Conservation (phyloP, 345 rosid genomes). For the Rhizophora mangle region DNA sequence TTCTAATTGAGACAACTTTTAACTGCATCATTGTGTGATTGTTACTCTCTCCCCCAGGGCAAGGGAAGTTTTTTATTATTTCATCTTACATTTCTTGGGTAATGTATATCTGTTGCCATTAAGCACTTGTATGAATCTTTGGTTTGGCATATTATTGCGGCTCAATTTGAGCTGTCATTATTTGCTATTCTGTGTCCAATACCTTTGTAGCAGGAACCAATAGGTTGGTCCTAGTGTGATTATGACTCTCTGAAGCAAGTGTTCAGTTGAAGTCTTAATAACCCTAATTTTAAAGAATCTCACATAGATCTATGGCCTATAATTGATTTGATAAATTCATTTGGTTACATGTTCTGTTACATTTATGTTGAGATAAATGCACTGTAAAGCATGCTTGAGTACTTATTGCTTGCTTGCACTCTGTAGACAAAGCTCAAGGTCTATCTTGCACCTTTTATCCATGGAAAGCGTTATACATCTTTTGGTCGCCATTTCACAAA, state of each 20-base stretch:
- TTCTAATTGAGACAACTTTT: neutral
- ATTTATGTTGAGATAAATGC: too few species aligned
- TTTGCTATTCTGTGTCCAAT: too few species aligned
- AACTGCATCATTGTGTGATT: neutral
- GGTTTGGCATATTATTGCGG: neutral
- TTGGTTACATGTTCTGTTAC: too few species aligned
- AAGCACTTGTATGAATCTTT: neutral
- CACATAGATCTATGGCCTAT: too few species aligned
- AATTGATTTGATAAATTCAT: too few species aligned
- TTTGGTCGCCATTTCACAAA: conserved; percentile 96
- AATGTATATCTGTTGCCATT: neutral
- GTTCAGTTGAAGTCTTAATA: too few species aligned
- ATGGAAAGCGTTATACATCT: conserved; percentile 81
- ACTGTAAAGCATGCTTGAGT: neutral
- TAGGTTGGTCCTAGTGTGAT: too few species aligned
- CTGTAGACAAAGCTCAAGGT: conserved; percentile 68
- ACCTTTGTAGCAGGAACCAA: too few species aligned
- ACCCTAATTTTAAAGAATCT: too few species aligned
- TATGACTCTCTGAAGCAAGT: too few species aligned
- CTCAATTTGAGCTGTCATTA: neutral
- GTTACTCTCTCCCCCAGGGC: neutral
- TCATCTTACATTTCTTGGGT: neutral
- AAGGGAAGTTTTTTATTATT: neutral
- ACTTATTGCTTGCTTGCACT: conserved; percentile 21
- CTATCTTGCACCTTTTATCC: conserved; percentile 78